Percentiles rank a stretch among this genome's conserved stretches.
These are phyloP conservation scores for Ganoderma leucocontextum DNA, from an alignment of 1,284 basidiomycete genomes.

Conservation along the genomic window DNA sequence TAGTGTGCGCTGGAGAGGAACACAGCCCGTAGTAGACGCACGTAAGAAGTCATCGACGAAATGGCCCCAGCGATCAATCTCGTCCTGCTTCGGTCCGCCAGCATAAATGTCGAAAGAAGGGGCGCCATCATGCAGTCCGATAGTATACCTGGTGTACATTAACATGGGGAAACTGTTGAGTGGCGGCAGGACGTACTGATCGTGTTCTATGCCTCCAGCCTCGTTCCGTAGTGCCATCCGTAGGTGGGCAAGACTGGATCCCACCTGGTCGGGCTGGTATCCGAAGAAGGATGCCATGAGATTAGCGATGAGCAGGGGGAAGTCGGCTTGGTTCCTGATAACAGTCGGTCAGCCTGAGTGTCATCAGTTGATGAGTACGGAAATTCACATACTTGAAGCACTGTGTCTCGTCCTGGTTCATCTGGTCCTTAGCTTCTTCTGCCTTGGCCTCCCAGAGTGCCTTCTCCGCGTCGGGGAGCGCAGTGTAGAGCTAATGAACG, in stretches of 20 bases:
- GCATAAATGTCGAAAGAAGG: background rate
- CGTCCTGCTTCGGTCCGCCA: background rate
- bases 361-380: too few species aligned
- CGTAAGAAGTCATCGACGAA: background rate
- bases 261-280: background rate
- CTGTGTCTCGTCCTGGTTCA: background rate
- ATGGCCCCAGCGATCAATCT: background rate
- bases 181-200: background rate
- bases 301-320: background rate
- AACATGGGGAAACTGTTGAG: background rate
- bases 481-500: background rate
- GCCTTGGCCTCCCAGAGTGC: background rate
- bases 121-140: background rate
- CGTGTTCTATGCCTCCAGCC: background rate
- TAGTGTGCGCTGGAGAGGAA: too few species aligned
- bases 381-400: background rate
- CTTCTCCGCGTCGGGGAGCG: background rate
- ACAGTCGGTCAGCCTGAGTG: too few species aligned
- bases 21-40: too few species aligned
- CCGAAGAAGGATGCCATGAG: background rate
- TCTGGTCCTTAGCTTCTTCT: background rate
- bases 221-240: background rate
- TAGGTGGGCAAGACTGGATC: background rate
- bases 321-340: background rate
- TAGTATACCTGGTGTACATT: background rate